Base-by-base conservation (phyloP, 2,329 filamentous ascomycete species). In the Xylariaceae sp. region DNA sequence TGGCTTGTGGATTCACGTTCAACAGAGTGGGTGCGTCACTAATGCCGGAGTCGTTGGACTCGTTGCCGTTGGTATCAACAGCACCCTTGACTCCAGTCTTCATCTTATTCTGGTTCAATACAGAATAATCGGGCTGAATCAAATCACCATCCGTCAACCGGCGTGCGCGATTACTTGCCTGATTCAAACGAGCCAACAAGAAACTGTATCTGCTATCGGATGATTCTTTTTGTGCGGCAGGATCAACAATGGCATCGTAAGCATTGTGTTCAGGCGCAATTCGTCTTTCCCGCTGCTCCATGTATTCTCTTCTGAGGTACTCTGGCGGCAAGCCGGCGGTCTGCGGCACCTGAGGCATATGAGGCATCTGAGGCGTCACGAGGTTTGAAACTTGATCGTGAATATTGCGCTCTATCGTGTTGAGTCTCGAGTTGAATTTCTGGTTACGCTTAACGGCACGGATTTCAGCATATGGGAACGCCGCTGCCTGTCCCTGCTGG, bases 1-100 rank as follows among this genome's bases (percentile, higher is more conserved):
- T 23, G 9, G 70, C 70, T 48, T 62, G 44, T 1, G 70, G 70
- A 56, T 72, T 72, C 58, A 71, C 44, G 1, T 49, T 59, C 13
- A 54, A 64, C 44, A 35, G 37, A 18, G 51, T 48, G 7, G 63
- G 60, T 18, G 64, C 10, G 30, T 61, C 63, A 58, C 63, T 61
- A 56, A 67, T 53, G 13, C 50, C 62, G 8, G 64, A 65, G 55
- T 65, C 15, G 66, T 64, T 50, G 55, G 55, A 47, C 59, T 62
- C 11, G 9, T 47, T 35, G n/a, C 6, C 37, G 15, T 55, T 55
- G 23, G 23, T 4, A 30, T 30, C 23, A 30, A 4, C 56, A 9
- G 8, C 10, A 30, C 54, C 17, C 10, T 56, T 51, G 3, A 15
- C n/a, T 13, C 3, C 5, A n/a, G 48, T 23, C 8, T 15, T 30